phyloP scores from a whole-genome alignment of 1,284 basidiomycete species.

The Pseudomicrostroma phylloplanum region DNA sequence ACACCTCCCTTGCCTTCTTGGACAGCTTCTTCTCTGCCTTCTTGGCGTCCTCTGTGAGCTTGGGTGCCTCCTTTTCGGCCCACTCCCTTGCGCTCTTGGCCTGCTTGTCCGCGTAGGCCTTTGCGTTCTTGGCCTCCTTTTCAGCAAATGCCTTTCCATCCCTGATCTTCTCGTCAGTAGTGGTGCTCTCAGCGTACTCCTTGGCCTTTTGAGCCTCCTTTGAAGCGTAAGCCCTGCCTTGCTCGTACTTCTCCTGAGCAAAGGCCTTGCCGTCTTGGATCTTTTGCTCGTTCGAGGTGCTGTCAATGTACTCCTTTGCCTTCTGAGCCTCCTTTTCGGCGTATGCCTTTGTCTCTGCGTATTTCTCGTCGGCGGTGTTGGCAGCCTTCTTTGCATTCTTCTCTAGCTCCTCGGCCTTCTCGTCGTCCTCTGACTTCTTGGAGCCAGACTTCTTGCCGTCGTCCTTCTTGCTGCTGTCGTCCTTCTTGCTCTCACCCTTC shows the following conservation, averaged over 20 bases:
- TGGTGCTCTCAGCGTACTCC: background rate
- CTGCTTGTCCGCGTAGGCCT: constrained; percentile 17
- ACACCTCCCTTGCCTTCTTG: constrained; percentile 24
- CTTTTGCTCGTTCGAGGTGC: no score
- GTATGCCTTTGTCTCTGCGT: constrained; percentile 15
- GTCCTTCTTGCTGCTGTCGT: no score
- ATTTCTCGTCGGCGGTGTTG: constrained; percentile 24
- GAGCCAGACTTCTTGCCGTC: no score
- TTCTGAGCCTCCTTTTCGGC: background rate
- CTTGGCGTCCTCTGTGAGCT: constrained; percentile 20
- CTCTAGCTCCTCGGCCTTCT: constrained; percentile 28
- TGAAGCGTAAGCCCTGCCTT: background rate
- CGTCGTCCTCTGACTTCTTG: background rate
- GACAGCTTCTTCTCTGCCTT: constrained; percentile 36
- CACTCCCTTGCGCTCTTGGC: constrained; percentile 29
- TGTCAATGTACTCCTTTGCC: background rate
- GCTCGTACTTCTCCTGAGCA: background rate
- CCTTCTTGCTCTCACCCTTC: no score
- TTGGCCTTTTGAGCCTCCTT: background rate
- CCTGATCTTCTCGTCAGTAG: background rate
- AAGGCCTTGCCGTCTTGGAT: no score
- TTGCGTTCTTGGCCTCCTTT: constrained; percentile 18
- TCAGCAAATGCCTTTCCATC: background rate
- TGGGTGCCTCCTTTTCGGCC: constrained; percentile 15
- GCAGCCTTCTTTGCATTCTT: constrained; percentile 23